phyloP scores from a whole-genome alignment of 2,329 filamentous ascomycete genomes.

The Sphaerulina vaccinii region DNA sequence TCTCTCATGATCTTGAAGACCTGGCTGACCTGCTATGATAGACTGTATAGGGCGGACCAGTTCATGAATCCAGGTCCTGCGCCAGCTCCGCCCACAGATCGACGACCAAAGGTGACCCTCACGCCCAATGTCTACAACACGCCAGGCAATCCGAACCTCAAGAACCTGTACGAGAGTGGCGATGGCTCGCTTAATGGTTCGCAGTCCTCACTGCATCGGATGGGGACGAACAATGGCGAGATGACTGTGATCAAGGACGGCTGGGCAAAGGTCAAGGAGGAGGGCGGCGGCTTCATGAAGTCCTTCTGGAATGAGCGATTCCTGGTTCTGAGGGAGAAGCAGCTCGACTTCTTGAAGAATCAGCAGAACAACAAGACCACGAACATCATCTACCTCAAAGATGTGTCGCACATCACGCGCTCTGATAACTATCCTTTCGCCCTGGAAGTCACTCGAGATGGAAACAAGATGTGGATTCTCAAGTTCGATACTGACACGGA shows the following conservation, averaged over 20 bases:
- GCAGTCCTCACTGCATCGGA: slow-evolving; percentile 43
- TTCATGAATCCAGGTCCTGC: slow-evolving; percentile 98
- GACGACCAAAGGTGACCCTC: slow-evolving; percentile 71
- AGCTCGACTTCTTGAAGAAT: slow-evolving; percentile 90
- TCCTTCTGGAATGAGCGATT: slow-evolving; percentile 82
- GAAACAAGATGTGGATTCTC: slow-evolving; percentile 82
- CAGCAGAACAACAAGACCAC: slow-evolving; percentile 78
- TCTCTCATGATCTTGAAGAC: slow-evolving; percentile 5
- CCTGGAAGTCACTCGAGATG: slow-evolving; percentile 90
- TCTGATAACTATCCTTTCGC: slow-evolving; percentile 89
- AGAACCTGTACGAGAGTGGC: slow-evolving; percentile 17
- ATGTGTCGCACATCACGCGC: slow-evolving; percentile 85
- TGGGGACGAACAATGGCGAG: slow-evolving; percentile 41
- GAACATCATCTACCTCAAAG: slow-evolving; percentile 80
- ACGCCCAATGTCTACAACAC: slow-evolving; percentile 71
- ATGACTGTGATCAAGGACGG: slow-evolving; percentile 58
- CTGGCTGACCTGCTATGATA: slow-evolving; percentile 31
- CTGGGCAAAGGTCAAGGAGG: slow-evolving; percentile 85
- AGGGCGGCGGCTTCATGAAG: slow-evolving; percentile 64
- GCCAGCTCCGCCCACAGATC: slow-evolving; percentile 81
- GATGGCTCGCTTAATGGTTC: slow-evolving; percentile 41
- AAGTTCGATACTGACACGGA: slow-evolving; percentile 95
- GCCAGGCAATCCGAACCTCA: slow-evolving; percentile 66
- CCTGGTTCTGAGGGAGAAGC: slow-evolving; percentile 86
- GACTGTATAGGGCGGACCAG: slow-evolving; percentile 61